Evolutionary conservation across 202 grass and related monocot species (phyloP).

Genomic region (Zizania palustris): DNA sequence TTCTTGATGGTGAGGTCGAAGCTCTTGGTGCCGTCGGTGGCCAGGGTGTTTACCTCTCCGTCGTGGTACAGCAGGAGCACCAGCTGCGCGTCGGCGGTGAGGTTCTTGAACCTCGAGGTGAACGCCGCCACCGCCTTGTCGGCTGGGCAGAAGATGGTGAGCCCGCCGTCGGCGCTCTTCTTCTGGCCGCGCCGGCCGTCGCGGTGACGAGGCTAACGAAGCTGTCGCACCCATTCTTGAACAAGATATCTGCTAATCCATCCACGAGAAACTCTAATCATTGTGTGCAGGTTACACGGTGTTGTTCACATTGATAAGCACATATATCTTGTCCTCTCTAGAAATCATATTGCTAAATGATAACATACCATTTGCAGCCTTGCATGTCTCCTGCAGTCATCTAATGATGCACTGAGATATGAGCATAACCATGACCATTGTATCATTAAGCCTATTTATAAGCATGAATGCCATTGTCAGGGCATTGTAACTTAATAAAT

Average conservation of each 20-base stretch:
- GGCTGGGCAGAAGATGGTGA: constrained; percentile 60
- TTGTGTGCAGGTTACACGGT: no score
- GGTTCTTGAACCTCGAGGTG: constrained; percentile 51
- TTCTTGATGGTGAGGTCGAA: constrained; percentile 49
- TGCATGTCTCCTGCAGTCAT: no score
- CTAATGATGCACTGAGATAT: no score
- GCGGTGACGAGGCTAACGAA: constrained; percentile 50
- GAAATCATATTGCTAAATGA: no score
- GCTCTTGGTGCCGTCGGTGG: constrained; percentile 40
- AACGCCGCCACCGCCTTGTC: constrained; percentile 51
- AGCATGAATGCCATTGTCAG: no score
- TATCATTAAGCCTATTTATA: no score
- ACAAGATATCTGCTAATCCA: constrained; percentile 45
- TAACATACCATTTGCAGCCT: no score
- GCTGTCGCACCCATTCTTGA: constrained; percentile 54
- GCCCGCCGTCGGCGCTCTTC: constrained; percentile 28
- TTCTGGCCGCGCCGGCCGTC: constrained; percentile 30
- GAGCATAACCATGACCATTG: no score
- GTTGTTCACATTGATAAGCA: no score
- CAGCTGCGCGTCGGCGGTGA: constrained; percentile 43
- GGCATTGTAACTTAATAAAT: no score
- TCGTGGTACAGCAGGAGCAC: constrained; percentile 63
- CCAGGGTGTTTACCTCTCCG: constrained; percentile 54
- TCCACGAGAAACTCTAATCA: no score
- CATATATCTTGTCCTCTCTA: no score